These are phyloP conservation scores for Anthracocystis walkeri DNA, from an alignment of 1,284 basidiomycete species.

Conservation along the genomic window DNA sequence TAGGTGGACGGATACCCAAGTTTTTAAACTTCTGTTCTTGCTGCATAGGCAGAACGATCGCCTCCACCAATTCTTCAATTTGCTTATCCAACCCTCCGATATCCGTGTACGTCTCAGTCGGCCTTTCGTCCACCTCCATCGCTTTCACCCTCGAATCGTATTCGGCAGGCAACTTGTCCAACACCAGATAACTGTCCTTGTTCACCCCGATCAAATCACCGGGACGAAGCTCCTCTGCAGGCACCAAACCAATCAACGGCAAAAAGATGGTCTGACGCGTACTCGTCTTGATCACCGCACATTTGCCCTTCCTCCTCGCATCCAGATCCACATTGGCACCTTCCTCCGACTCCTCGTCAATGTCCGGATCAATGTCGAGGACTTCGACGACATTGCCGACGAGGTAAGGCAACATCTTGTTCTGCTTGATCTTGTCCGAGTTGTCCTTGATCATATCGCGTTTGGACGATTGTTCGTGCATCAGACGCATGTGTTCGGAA, in stretches of 20 bases:
- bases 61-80: slow-evolving; percentile 83
- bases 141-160: slow-evolving; percentile 84
- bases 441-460: slow-evolving; percentile 98
- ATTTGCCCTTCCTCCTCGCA: slow-evolving; percentile 94
- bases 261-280: slow-evolving; percentile 96
- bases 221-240: slow-evolving; percentile 87
- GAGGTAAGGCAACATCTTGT: slow-evolving; percentile 97
- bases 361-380: slow-evolving; percentile 87
- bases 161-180: slow-evolving; percentile 85
- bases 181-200: slow-evolving; percentile 98
- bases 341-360: slow-evolving; percentile 82
- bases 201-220: slow-evolving; percentile 98
- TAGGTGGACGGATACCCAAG: slow-evolving; percentile 82
- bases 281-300: slow-evolving; percentile 98
- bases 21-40: slow-evolving; percentile 85
- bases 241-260: slow-evolving; percentile 95
- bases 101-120: slow-evolving; percentile 82
- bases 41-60: slow-evolving; percentile 83
- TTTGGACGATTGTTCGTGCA: slow-evolving; percentile 95
- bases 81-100: slow-evolving; percentile 84
- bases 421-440: slow-evolving; percentile 98
- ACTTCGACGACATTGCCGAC: slow-evolving; percentile 90
- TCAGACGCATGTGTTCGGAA: slow-evolving; percentile 85
- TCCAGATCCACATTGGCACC: slow-evolving; percentile 94
- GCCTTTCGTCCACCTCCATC: slow-evolving; percentile 91